Conservation (phyloP, 495 filamentous ascomycete genomes). For the Xylaria scruposa region DNA sequence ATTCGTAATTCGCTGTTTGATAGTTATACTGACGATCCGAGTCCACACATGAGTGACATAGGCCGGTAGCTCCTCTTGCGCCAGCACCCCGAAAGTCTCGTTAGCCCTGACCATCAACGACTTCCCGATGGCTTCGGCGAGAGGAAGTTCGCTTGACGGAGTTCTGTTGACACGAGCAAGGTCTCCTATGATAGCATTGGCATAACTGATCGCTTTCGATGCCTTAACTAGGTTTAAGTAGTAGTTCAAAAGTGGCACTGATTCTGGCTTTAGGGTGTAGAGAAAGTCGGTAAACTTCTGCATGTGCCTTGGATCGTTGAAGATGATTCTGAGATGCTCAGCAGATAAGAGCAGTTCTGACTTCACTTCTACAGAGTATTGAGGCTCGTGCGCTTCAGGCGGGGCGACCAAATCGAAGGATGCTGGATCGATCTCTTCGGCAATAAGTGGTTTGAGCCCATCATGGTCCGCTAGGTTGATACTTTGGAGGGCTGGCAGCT, state of each 20-base stretch:
- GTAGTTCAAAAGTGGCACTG: conserved; percentile 70
- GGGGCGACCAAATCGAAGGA: conserved; percentile 62
- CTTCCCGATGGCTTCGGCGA: conserved; percentile 55
- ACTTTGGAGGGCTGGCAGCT: conserved; percentile 49
- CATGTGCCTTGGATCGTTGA: conserved; percentile 67
- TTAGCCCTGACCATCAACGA: conserved; percentile 64
- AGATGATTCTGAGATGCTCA: conserved; percentile 68
- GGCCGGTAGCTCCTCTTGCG: conserved; percentile 70
- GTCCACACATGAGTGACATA: conserved; percentile 70
- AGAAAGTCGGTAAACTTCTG: conserved; percentile 70
- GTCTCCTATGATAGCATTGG: conserved; percentile 66
- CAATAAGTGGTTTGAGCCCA: conserved; percentile 54
- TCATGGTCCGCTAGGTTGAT: conserved; percentile 48
- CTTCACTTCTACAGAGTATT: conserved; percentile 63
- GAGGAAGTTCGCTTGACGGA: conserved; percentile 40
- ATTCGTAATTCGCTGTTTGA: conserved; percentile 63
- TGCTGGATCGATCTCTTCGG: conserved; percentile 54
- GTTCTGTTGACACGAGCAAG: conserved; percentile 56
- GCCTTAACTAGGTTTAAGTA: conserved; percentile 74
- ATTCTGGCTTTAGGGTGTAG: conserved; percentile 64
- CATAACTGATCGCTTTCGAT: conserved; percentile 72
- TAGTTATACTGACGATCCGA: conserved; percentile 61
- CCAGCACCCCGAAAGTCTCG: conserved; percentile 64
- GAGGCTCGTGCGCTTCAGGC: conserved; percentile 24
- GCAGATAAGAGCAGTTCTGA: conserved; percentile 69